Conservation (phyloP, 345 rosid species). For the Moricandia moricandioides region DNA sequence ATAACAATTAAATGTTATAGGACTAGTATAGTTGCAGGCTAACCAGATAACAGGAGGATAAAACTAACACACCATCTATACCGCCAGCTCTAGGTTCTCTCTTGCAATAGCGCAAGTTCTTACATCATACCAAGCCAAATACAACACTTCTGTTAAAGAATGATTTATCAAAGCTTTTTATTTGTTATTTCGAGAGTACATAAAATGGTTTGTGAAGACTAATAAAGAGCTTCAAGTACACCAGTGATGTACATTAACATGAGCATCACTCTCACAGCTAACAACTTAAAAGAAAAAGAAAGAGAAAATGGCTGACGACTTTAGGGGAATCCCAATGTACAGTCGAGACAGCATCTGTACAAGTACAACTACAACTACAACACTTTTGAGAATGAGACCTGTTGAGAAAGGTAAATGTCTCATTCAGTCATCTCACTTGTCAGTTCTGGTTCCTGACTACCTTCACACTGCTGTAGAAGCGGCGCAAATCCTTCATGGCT, state of each 20-base stretch:
- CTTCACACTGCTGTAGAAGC: constrained; percentile 84
- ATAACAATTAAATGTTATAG: background rate
- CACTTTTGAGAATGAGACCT: constrained; percentile 22
- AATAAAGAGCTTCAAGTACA: constrained; percentile 24
- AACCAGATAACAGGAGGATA: too few relatives aligned
- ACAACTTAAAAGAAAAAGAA: background rate
- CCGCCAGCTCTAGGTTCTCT: too few relatives aligned
- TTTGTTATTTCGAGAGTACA: background rate
- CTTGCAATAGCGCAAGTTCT: too few relatives aligned
- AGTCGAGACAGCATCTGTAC: constrained; percentile 33
- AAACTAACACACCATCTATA: too few relatives aligned
- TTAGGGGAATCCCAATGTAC: constrained; percentile 9
- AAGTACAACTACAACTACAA: constrained; percentile 19
- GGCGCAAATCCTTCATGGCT: constrained; percentile 91
- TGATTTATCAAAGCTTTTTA: background rate
- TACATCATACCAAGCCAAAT: background rate
- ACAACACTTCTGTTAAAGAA: background rate
- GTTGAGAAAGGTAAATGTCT: background rate
- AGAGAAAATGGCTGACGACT: background rate
- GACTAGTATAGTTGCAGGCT: too few relatives aligned
- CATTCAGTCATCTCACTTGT: constrained; percentile 18
- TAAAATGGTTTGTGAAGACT: constrained; percentile 15
- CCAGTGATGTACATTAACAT: constrained; percentile 23
- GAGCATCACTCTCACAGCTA: constrained; percentile 9
- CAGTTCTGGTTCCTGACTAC: constrained; percentile 62